Evolutionary conservation across 176 grass and related monocot genomes (phyloP).

Genomic region (Dendrocalamus sinicus): DNA sequence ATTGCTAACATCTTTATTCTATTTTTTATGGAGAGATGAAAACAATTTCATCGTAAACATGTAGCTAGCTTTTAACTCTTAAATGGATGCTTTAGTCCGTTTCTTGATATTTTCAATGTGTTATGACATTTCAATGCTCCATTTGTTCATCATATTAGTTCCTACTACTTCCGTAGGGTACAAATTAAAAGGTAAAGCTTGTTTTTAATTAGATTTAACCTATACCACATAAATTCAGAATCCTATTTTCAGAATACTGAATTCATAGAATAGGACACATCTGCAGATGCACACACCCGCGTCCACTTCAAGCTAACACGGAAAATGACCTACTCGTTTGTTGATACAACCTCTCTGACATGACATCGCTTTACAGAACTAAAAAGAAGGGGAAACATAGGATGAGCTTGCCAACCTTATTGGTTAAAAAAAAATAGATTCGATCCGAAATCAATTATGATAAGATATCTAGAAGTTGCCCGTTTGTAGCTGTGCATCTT

Average conservation of each 20-base stretch:
- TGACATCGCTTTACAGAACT: neutral
- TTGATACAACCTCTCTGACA: neutral
- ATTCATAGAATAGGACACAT: neutral
- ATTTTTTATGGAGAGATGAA: too few species aligned
- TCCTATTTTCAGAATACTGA: neutral
- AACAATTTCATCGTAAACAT: too few species aligned
- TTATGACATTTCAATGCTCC: neutral
- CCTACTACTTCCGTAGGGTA: neutral
- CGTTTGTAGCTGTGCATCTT: neutral
- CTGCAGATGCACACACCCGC: neutral
- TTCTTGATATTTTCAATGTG: neutral
- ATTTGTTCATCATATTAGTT: neutral
- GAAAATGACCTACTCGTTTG: neutral
- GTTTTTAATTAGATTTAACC: neutral
- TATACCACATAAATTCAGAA: neutral
- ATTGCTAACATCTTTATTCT: too few species aligned
- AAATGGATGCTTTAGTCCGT: neutral
- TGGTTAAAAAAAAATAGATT: neutral
- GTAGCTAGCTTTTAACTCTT: too few species aligned
- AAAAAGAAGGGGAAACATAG: neutral
- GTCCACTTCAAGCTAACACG: constrained; percentile 1
- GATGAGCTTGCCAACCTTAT: neutral
- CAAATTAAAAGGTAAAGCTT: neutral
- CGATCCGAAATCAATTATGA: neutral
- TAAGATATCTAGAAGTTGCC: neutral